Percentiles rank a stretch among this genome's conserved stretches.
Conservation (phyloP, 2,329 filamentous ascomycete species). For the Penicillium brasilianum region DNA sequence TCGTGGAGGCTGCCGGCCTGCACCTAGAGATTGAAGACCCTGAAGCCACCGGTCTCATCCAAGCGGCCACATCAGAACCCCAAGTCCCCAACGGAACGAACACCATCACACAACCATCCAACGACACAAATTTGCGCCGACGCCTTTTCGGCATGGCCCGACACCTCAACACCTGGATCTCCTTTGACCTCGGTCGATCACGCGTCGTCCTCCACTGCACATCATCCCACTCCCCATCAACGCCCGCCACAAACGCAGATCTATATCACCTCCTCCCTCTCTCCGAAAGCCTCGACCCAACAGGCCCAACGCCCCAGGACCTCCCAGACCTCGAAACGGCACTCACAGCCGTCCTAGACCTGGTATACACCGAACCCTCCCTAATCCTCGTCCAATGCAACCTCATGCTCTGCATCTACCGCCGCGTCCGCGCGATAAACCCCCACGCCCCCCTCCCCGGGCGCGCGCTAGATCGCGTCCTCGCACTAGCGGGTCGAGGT, state of each 20-base stretch:
- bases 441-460: conserved; percentile 47
- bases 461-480: conserved; percentile 53
- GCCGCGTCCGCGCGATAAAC: conserved; percentile 59
- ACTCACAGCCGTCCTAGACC: conserved; percentile 49
- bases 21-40: conserved; percentile 36
- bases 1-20: conserved; percentile 58
- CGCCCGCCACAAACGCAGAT: conserved; percentile 38
- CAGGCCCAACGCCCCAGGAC: conserved; percentile 45
- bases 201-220: conserved; percentile 56
- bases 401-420: conserved; percentile 60
- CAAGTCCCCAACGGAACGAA: not conserved
- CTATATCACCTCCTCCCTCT: conserved; percentile 59
- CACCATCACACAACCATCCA: conserved; percentile 8
- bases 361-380: conserved; percentile 48
- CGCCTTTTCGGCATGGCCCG: conserved; percentile 58
- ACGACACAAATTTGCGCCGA: conserved; percentile 46
- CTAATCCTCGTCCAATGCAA: conserved; percentile 60
- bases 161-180: conserved; percentile 65
- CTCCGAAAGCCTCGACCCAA: conserved; percentile 61
- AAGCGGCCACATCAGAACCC: not conserved
- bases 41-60: conserved; percentile 16
- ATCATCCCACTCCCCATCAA: conserved; percentile 46
- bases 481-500: conserved; percentile 52
- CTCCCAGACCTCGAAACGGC: conserved; percentile 51
- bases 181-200: conserved; percentile 63